Base-by-base conservation (phyloP, 2,329 filamentous ascomycete species). In the Lasiodiplodia sp. region DNA sequence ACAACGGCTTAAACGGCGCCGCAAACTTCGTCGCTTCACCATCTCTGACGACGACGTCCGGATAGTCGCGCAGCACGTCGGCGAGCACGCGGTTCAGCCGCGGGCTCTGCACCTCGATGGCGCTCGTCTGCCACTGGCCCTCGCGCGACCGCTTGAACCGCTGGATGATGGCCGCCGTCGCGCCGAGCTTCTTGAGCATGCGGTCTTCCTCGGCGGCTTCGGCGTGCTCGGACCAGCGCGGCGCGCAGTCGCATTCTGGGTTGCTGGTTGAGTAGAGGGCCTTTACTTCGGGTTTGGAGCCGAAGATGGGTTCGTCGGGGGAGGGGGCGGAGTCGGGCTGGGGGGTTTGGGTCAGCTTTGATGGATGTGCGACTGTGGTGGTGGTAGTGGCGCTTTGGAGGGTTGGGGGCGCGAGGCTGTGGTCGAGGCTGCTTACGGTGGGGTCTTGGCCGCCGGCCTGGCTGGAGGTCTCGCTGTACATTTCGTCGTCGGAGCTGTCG, bases 1-100 rank as follows among this genome's bases (percentile, higher is more conserved):
- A 86, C 58, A 92, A 87, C 0, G 87, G 87, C 71, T 86, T 80
- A 70, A 91, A 91, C 0, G 87, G 88, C 0, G 84, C 85, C 10
- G 79, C 75, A 70, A 92, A 91, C 68, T 87, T 86, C 1, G 92
- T 80, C 1, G 87, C 83, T 18, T 51, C 47, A n/a, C 87, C 83
- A 25, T 92, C 79, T 12, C 82, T 83, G 44, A 86, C 85, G 2
- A 87, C 86, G 44, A 92, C 81, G 1, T 88, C 88, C 0, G 87
- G 86, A 68, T 90, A 91, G 10, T 82, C 85, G 1, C 82, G 77
- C 25, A 91, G 81, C 7, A 90, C 82, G 11, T 84, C 81, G 10
- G 79, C 80, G 0, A 92, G 81, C 5, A 87, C 83, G 1, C 81
- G 79, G 77, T 89, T 90, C 51, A 92, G 79, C 66, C 84, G 81